These are phyloP conservation scores for Rhodotorula kratochvilovae DNA, from an alignment of 768 basidiomycete genomes.

Conservation along the genomic window DNA sequence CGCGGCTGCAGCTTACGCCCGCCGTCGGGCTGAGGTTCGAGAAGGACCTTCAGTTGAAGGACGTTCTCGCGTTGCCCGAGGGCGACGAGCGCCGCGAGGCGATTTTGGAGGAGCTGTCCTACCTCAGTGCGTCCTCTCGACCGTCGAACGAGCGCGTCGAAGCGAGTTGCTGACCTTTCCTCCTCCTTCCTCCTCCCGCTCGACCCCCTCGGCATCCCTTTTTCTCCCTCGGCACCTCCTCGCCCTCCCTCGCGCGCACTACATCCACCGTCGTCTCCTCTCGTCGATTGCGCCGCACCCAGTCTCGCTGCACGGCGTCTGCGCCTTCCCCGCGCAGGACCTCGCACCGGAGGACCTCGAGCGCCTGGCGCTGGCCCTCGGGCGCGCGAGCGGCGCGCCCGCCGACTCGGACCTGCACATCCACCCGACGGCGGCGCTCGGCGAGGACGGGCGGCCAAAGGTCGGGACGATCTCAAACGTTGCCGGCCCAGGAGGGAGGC, in stretches of 20 bases:
- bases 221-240: too few relatives aligned
- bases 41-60: slow-evolving; percentile 19
- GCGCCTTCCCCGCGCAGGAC: slow-evolving; percentile 47
- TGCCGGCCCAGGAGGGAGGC: slow-evolving; percentile 3
- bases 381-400: slow-evolving; percentile 44
- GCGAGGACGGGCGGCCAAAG: slow-evolving; percentile 41
- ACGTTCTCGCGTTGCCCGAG: slow-evolving; percentile 15
- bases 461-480: slow-evolving; percentile 43
- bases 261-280: not conserved
- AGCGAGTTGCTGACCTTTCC: too few relatives aligned
- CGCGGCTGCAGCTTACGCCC: slow-evolving; percentile 1
- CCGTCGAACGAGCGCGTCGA: too few relatives aligned
- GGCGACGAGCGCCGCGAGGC: slow-evolving; percentile 16
- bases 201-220: not conserved
- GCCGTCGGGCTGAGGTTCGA: slow-evolving; percentile 26
- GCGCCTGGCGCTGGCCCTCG: slow-evolving; percentile 41
- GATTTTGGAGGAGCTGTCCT: slow-evolving; percentile 32
- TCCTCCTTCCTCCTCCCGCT: not conserved
- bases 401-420: slow-evolving; percentile 42
- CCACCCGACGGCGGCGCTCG: slow-evolving; percentile 44
- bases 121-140: slow-evolving; percentile 5
- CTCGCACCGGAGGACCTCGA: slow-evolving; percentile 43
- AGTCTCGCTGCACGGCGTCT: slow-evolving; percentile 48
- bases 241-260: too few relatives aligned
- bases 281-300: not conserved